Evolutionary conservation across 2,329 filamentous ascomycete genomes (phyloP).

Genomic region (Aspergillus aculeatinus): DNA sequence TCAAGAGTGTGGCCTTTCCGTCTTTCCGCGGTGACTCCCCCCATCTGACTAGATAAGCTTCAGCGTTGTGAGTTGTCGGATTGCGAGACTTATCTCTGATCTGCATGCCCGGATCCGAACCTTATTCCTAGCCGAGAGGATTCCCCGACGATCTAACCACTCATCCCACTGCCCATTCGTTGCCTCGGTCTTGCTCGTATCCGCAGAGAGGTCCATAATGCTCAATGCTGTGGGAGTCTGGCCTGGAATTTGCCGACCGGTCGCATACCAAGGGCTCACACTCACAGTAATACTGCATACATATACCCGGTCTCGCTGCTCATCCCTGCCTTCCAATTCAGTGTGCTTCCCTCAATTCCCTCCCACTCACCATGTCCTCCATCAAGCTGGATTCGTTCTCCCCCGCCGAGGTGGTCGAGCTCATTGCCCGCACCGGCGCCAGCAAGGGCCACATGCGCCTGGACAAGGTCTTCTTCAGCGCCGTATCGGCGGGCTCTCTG

Average conservation of each 20-base stretch:
- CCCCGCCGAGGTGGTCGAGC: conserved; percentile 51
- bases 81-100: neutral
- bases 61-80: neutral
- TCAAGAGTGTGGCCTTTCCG: neutral
- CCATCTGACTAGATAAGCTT: neutral
- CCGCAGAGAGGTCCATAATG: no score
- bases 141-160: neutral
- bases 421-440: conserved; percentile 51
- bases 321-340: neutral
- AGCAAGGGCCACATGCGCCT: conserved; percentile 54
- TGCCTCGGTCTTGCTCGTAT: neutral
- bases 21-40: neutral
- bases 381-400: conserved; percentile 44
- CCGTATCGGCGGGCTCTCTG: conserved; percentile 53
- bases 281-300: neutral
- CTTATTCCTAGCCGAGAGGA: neutral
- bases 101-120: neutral
- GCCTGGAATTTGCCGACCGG: no score
- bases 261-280: no score
- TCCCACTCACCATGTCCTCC: conserved; percentile 9
- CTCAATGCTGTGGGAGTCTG: no score
- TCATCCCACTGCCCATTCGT: neutral
- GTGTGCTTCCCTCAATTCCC: neutral
- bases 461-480: conserved; percentile 54
- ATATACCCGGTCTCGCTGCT: neutral